These are phyloP conservation scores for Moringa oleifera DNA, from an alignment of 345 rosid species.

Conservation along the genomic window DNA sequence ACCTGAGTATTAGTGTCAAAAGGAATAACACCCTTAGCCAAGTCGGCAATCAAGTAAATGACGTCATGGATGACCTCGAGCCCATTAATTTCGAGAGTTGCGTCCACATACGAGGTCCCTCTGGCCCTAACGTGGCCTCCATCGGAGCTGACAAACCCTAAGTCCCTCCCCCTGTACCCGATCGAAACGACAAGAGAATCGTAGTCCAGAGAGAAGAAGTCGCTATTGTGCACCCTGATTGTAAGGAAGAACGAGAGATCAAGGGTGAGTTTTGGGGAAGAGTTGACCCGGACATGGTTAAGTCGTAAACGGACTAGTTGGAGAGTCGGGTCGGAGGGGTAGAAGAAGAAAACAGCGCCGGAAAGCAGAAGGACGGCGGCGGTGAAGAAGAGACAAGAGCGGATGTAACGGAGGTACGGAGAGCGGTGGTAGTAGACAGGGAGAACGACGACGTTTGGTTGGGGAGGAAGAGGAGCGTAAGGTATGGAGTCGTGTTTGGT, in stretches of 20 bases:
- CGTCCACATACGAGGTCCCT: constrained; percentile 58
- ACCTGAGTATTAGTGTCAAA: constrained; percentile 56
- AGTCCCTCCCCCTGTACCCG: constrained; percentile 75
- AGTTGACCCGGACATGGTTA: constrained; percentile 46
- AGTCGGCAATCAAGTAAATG: constrained; percentile 69
- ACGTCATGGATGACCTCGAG: constrained; percentile 62
- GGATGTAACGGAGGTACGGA: constrained; percentile 24
- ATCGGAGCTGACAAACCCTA: constrained; percentile 52
- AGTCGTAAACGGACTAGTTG: constrained; percentile 46
- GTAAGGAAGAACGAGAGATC: constrained; percentile 67
- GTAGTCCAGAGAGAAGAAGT: constrained; percentile 61
- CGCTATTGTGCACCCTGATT: constrained; percentile 53
- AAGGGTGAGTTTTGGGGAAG: constrained; percentile 41
- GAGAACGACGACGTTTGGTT: constrained; percentile 49
- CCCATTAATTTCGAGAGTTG: constrained; percentile 74
- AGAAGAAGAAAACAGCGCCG: constrained; percentile 46
- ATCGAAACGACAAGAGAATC: constrained; percentile 54
- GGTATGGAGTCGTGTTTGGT: constrained; percentile 31
- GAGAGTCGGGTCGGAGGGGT: constrained; percentile 67
- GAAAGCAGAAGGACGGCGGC: constrained; percentile 45
- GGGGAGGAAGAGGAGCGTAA: constrained; percentile 39
- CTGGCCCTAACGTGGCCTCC: constrained; percentile 62
- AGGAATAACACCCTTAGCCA: constrained; percentile 59
- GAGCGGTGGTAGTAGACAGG: constrained; percentile 28
- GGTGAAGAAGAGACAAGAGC: constrained; percentile 38